Base-by-base conservation (phyloP, 2,329 filamentous ascomycete species). In the Coniosporium tulheliwenetii region DNA sequence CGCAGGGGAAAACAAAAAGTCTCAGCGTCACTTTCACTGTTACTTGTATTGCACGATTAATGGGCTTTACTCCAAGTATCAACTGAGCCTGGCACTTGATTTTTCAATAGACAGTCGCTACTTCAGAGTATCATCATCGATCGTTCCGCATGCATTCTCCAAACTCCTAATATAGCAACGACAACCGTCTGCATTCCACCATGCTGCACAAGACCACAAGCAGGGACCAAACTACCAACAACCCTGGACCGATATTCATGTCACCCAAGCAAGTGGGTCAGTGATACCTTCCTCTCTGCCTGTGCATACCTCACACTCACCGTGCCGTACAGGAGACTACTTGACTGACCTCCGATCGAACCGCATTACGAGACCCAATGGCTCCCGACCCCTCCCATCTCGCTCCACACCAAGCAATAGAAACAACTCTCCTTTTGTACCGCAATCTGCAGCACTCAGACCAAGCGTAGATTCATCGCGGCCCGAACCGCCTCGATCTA, bases 271-370 rank as follows among this genome's bases (percentile, higher is more conserved):
- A 41, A 16, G 31, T 41, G 33, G 39, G 39, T 41, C n/a, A 41
- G 39, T 14, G 37, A 26, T 4, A n/a, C 39, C 36, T 37, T 8
- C 19, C 12, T 12, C 36, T 37, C 19, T 19, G 36, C 32, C 12
- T 12, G 8, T 13, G 13, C 5, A 13, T 29, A 7, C 36, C 33
- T 35, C 33, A 5, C 2, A 35, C 33, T 35, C 33, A 10, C 14
- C 33, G 7, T 10, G 12, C 33, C 46, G 53, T 47, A 45, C 60
- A 85, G 81, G 77, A 48, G 67, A 69, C 44, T 87, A 85, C 57
- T 71, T 86, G 31, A 69, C 78, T 49, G 75, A 79, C 48, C 71
- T 89, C 31, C 78, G 83, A 49, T 75, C 71, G 49, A 81, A 73
- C 58, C 76, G 79, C 39, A 66, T 76, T 42, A 67, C 71, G 31